Evolutionary conservation across 2,329 filamentous ascomycete genomes (phyloP).

Genomic region (Alternaria infectoria): DNA sequence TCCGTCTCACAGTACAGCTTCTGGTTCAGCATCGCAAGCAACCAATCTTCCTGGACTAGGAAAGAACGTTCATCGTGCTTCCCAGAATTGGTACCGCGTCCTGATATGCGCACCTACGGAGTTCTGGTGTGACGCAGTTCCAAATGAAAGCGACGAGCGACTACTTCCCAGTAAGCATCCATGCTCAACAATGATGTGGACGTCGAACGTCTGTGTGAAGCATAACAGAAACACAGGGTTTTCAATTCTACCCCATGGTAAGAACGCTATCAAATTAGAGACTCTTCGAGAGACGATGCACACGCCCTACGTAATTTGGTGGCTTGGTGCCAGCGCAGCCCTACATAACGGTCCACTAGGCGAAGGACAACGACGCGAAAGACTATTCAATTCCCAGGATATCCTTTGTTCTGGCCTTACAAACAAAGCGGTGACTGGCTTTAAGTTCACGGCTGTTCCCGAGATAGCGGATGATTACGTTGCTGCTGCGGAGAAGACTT

Average conservation of each 20-base stretch:
- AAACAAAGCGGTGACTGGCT: background rate
- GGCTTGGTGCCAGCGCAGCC: background rate
- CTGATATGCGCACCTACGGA: background rate
- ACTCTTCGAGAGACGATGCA: constrained; percentile 3
- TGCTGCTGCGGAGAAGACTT: background rate
- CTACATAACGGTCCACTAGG: background rate
- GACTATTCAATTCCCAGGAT: background rate
- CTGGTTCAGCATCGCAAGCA: background rate
- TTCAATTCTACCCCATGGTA: background rate
- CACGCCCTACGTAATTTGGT: constrained; percentile 11
- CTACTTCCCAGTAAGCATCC: background rate
- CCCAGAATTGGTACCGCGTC: background rate
- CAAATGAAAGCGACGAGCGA: background rate
- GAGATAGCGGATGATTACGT: constrained; percentile 10
- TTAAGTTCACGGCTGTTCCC: background rate
- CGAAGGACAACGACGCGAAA: background rate
- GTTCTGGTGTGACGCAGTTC: background rate
- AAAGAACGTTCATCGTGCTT: background rate
- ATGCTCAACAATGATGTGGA: background rate
- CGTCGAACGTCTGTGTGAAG: background rate
- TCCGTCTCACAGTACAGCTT: background rate
- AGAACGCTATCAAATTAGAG: background rate
- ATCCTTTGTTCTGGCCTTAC: background rate
- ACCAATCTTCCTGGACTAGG: background rate
- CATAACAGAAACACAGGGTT: background rate